These are phyloP conservation scores for Trichoderma cornu-damae DNA, from an alignment of 2,329 filamentous ascomycete species.

Conservation along the genomic window DNA sequence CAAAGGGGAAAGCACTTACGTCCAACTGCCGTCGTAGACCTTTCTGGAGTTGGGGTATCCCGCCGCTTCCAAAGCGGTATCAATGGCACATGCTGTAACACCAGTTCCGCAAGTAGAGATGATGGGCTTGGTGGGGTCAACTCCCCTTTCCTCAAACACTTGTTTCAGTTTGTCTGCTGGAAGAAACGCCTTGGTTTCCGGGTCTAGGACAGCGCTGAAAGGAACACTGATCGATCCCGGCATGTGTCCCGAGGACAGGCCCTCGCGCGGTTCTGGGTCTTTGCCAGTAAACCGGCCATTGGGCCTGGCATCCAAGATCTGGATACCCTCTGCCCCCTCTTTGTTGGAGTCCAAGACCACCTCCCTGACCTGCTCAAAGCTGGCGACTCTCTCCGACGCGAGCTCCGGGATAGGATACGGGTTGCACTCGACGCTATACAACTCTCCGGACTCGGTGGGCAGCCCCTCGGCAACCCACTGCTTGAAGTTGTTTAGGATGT, in stretches of 20 bases:
- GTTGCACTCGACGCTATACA: conserved; percentile 62
- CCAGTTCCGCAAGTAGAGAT: conserved; percentile 89
- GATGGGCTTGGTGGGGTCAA: conserved; percentile 75
- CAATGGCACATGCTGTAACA: conserved; percentile 86
- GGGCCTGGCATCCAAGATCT: conserved; percentile 84
- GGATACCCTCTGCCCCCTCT: conserved; percentile 75
- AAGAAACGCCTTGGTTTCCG: conserved; percentile 73
- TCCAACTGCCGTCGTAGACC: conserved; percentile 97
- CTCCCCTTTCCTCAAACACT: conserved; percentile 72
- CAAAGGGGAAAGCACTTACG: conserved; percentile 59
- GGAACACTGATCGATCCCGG: conserved; percentile 82
- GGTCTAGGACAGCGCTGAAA: conserved; percentile 73
- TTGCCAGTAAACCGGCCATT: conserved; percentile 74
- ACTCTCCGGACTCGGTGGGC: conserved; percentile 73
- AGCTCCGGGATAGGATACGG: conserved; percentile 60
- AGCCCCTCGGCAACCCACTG: conserved; percentile 83
- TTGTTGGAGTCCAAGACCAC: conserved; percentile 72
- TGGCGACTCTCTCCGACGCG: conserved; percentile 60
- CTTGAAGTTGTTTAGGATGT: conserved; percentile 92
- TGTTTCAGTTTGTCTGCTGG: conserved; percentile 65
- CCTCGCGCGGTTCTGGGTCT: conserved; percentile 80
- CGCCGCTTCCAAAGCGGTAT: conserved; percentile 77
- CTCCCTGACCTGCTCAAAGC: conserved; percentile 77
- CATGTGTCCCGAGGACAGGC: conserved; percentile 85
- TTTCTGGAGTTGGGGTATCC: conserved; percentile 63